A percentile compares a stretch with the other conserved stretches of the same genome.
Conservation (phyloP, 2,329 filamentous ascomycete species). For the Claviceps sorghi region DNA sequence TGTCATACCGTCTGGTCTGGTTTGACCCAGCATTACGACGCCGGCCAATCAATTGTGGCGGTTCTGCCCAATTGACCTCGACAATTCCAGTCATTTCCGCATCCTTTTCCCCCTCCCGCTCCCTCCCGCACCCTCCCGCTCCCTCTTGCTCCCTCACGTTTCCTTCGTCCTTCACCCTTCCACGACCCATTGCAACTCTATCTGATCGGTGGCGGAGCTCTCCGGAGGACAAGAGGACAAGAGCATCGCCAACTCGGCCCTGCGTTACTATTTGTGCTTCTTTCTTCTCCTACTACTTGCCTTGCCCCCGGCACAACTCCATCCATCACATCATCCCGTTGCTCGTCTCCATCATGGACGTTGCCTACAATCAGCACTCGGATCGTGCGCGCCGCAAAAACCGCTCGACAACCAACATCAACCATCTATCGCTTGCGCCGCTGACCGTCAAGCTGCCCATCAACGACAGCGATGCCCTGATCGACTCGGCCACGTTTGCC, state of each 20-base stretch:
- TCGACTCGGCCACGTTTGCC: constrained; percentile 16
- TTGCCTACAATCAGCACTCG: constrained; percentile 46
- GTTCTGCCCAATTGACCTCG: neutral
- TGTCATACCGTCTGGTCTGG: too few species aligned
- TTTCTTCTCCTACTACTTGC: too few species aligned
- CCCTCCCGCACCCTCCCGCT: neutral
- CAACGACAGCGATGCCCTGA: constrained; percentile 34
- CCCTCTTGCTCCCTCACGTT: neutral
- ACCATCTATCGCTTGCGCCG: constrained; percentile 48
- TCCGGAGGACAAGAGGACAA: neutral
- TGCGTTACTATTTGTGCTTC: neutral
- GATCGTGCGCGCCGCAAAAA: constrained; percentile 42
- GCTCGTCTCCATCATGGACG: constrained; percentile 29
- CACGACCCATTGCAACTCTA: neutral
- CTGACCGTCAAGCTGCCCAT: constrained; percentile 47
- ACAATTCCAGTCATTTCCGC: neutral
- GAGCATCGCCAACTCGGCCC: neutral
- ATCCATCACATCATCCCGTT: neutral
- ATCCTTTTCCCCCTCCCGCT: too few species aligned
- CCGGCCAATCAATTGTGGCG: too few species aligned
- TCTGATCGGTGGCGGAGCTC: neutral
- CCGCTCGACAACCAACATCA: constrained; percentile 43
- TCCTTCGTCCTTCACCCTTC: neutral
- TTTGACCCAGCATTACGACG: too few species aligned
- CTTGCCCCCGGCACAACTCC: neutral